Base-by-base conservation (phyloP, 257 asterid species). In the Solanum dulcamara region DNA sequence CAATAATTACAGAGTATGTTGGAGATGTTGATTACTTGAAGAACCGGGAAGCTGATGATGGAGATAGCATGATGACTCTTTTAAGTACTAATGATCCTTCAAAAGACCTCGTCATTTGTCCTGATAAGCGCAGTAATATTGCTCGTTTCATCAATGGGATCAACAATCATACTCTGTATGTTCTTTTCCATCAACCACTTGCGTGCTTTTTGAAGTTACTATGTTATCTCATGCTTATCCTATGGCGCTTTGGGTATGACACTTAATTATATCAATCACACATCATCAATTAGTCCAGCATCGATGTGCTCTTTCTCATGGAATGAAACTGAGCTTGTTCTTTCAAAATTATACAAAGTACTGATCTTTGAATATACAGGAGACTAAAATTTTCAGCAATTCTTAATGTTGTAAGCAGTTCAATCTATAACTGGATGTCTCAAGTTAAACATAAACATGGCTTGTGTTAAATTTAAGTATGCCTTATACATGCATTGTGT, bases 41-140 rank as follows among this genome's bases (percentile, higher is more conserved):
- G 83, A 94, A 92, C 5, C 95, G 97, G 0, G 94, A 94, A 86
- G 72, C 90, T 35, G 96, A 97, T 79, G 94, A 91, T 85, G 98
- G 99, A 26, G 98, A 97, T 89, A 95, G 99, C 92, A 95, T 94
- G 92, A 97, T 95, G 99, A 93, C 98, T 81, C 98, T 97, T 80
- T 94, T 97, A 81, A 88, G 83, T 50, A 92, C 99, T 12, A 81
- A 91, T 20, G 91, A 92, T 84, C 89, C 97, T 82, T 93, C 92
- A 12, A 93, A 89, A 79, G 92, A 92, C 84, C 96, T 97, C 0
- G 98, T 94, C 85, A 94, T 97, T 84, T 93, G 98, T 50, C 99
- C 99, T 0, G 98, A 97, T 84, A 92, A 92, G 85, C 92, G 89
- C 7, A 94, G 98, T 62, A 96, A 95, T 84, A 95, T 96, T 64